These are phyloP conservation scores for Teratosphaeria pseudoeucalypti DNA, from an alignment of 2,329 filamentous ascomycete species.

Conservation along the genomic window DNA sequence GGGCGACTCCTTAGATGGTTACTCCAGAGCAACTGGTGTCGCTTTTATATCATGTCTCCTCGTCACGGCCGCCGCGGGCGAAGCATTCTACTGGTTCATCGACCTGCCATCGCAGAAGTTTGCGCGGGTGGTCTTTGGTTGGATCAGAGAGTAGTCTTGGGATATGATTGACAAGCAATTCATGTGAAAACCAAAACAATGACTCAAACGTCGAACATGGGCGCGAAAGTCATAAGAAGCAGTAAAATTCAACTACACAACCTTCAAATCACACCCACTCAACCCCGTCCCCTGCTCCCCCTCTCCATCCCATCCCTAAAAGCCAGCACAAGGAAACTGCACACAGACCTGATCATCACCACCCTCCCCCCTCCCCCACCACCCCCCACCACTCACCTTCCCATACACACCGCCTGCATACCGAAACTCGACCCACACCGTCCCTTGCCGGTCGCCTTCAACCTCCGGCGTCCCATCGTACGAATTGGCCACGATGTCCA, in stretches of 20 bases:
- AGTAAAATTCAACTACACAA: no score
- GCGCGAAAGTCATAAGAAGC: no score
- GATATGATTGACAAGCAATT: background rate
- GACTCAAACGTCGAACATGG: no score
- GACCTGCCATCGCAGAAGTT: constrained; percentile 10
- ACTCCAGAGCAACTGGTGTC: constrained; percentile 7
- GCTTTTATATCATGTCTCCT: constrained; percentile 11
- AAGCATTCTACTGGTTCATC: constrained; percentile 13
- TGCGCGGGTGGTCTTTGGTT: constrained; percentile 9
- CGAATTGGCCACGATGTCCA: background rate
- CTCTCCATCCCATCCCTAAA: background rate
- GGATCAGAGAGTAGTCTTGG: constrained; percentile 10
- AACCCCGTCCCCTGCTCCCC: background rate
- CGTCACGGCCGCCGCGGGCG: constrained; percentile 9
- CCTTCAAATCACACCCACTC: background rate
- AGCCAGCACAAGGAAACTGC: background rate
- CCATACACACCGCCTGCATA: background rate
- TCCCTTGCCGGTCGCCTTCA: background rate
- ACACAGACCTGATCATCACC: background rate
- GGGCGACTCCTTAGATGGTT: constrained; percentile 2
- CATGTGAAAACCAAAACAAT: no score
- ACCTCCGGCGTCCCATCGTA: background rate
- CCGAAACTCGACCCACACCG: background rate
- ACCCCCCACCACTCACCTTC: background rate
- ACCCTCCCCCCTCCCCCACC: background rate